Evolutionary conservation across 2,329 filamentous ascomycete genomes (phyloP).

Genomic region (Penicillium sp.): DNA sequence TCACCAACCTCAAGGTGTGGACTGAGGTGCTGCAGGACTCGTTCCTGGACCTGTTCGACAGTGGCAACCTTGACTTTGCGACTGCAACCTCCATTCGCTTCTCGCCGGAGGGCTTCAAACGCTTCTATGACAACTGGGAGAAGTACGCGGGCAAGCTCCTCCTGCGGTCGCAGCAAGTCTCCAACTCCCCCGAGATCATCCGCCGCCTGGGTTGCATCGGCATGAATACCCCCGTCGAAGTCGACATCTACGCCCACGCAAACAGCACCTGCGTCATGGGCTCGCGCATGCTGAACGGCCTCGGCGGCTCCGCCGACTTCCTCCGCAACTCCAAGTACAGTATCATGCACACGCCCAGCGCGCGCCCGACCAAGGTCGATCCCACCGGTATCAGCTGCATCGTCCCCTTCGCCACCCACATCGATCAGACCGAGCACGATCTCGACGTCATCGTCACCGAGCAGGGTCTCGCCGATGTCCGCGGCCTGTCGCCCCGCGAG

Average conservation of each 20-base stretch:
- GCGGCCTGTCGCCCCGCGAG: constrained; percentile 75
- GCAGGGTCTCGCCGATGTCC: constrained; percentile 78
- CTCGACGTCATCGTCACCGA: constrained; percentile 82
- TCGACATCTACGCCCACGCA: constrained; percentile 91
- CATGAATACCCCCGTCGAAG: constrained; percentile 93
- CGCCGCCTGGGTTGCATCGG: constrained; percentile 81
- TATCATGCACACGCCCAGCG: constrained; percentile 90
- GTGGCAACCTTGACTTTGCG: constrained; percentile 80
- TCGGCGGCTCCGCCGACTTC: constrained; percentile 80
- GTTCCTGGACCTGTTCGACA: constrained; percentile 90
- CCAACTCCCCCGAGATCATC: constrained; percentile 88
- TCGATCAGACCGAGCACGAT: constrained; percentile 92
- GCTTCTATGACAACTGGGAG: constrained; percentile 86
- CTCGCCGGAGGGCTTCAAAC: constrained; percentile 84
- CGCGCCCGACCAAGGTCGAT: constrained; percentile 76
- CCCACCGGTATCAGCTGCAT: constrained; percentile 80
- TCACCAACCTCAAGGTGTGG: constrained; percentile 87
- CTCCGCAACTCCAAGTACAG: constrained; percentile 74
- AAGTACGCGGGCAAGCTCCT: constrained; percentile 76
- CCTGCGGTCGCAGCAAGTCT: constrained; percentile 81
- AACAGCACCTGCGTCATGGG: constrained; percentile 91
- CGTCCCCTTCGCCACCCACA: constrained; percentile 89
- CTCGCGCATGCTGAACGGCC: constrained; percentile 79
- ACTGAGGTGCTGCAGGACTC: constrained; percentile 91
- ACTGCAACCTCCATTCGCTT: constrained; percentile 88